phyloP scores from a whole-genome alignment of 441 rosid genomes.

The Sinapis alba region DNA sequence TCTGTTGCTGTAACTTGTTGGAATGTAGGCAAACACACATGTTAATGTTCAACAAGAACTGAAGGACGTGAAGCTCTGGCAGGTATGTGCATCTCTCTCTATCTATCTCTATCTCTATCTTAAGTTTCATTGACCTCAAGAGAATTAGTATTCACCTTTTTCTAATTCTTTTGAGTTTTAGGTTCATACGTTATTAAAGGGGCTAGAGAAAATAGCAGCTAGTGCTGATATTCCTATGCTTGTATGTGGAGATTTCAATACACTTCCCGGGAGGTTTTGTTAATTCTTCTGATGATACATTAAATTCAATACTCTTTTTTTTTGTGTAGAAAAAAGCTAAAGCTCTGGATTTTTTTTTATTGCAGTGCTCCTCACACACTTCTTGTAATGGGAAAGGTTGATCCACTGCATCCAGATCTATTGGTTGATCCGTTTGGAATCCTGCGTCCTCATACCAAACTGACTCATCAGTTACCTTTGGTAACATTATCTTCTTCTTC shows the following conservation, averaged over 20 bases:
- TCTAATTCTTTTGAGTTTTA: slow-evolving; percentile 40
- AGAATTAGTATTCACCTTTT: slow-evolving; percentile 12
- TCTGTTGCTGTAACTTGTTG: slow-evolving; percentile 20
- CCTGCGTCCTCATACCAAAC: slow-evolving; percentile 83
- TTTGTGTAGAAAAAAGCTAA: slow-evolving; percentile 24
- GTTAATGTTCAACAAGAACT: slow-evolving; percentile 87
- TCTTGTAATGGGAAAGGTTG: slow-evolving; percentile 97
- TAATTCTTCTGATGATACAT: slow-evolving; percentile 12
- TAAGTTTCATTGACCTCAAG: slow-evolving; percentile 8
- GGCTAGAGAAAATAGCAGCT: slow-evolving; percentile 96
- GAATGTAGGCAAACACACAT: slow-evolving; percentile 93
- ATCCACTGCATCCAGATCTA: slow-evolving; percentile 79
- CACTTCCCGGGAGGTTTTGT: slow-evolving; percentile 88
- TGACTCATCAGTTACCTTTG: slow-evolving; percentile 92
- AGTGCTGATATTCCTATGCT: slow-evolving; percentile 99
- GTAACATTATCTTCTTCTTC: slow-evolving; percentile 45
- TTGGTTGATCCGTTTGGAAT: slow-evolving; percentile 82
- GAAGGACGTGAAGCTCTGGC: slow-evolving; percentile 99
- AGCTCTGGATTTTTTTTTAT: slow-evolving; percentile 18
- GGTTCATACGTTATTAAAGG: slow-evolving; percentile 97
- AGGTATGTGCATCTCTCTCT: slow-evolving; percentile 51
- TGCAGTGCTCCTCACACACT: slow-evolving; percentile 95
- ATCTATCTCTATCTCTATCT: background rate
- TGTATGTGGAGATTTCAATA: slow-evolving; percentile 98
- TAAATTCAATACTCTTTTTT: slow-evolving; percentile 10